A percentile compares a stretch with the other conserved stretches of the same genome.
These are phyloP conservation scores for Medicago arabica DNA, from an alignment of 306 rosid species.

Conservation along the genomic window DNA sequence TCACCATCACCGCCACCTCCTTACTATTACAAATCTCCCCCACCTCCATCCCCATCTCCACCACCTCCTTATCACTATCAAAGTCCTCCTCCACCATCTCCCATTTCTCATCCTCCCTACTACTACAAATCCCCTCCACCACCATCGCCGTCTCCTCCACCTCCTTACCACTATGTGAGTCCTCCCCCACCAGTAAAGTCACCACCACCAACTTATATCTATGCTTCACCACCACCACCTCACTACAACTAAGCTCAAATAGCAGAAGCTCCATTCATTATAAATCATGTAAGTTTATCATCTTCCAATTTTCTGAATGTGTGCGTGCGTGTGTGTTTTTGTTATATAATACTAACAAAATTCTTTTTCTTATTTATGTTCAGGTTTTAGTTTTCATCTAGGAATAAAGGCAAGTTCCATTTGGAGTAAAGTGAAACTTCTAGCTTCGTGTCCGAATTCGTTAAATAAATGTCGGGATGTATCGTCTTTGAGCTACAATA, in stretches of 20 bases:
- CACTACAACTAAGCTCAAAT: slow-evolving; percentile 46
- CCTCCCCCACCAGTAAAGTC: slow-evolving; percentile 61
- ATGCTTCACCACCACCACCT: slow-evolving; percentile 75
- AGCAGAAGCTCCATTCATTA: slow-evolving; percentile 26
- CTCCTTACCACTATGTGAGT: slow-evolving; percentile 61
- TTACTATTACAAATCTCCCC: slow-evolving; percentile 53
- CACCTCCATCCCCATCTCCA: slow-evolving; percentile 52
- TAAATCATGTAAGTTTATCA: slow-evolving; percentile 62
- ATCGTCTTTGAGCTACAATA: slow-evolving; percentile 37
- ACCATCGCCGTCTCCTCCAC: slow-evolving; percentile 62
- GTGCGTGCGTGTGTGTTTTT: background rate
- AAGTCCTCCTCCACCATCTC: slow-evolving; percentile 61
- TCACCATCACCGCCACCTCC: slow-evolving; percentile 47
- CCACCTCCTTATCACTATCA: slow-evolving; percentile 56
- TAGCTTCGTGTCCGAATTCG: slow-evolving; percentile 54
- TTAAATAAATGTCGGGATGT: slow-evolving; percentile 63
- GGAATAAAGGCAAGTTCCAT: slow-evolving; percentile 72
- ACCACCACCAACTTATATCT: slow-evolving; percentile 62
- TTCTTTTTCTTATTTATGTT: background rate
- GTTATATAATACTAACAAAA: background rate
- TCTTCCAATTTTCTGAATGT: background rate
- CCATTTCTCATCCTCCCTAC: slow-evolving; percentile 54
- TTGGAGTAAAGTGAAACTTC: slow-evolving; percentile 48
- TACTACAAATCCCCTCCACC: slow-evolving; percentile 70
- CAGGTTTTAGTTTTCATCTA: slow-evolving; percentile 69